Evolutionary conservation across 305 asterid genomes (phyloP).

Genomic region (Fraxinus floribunda): DNA sequence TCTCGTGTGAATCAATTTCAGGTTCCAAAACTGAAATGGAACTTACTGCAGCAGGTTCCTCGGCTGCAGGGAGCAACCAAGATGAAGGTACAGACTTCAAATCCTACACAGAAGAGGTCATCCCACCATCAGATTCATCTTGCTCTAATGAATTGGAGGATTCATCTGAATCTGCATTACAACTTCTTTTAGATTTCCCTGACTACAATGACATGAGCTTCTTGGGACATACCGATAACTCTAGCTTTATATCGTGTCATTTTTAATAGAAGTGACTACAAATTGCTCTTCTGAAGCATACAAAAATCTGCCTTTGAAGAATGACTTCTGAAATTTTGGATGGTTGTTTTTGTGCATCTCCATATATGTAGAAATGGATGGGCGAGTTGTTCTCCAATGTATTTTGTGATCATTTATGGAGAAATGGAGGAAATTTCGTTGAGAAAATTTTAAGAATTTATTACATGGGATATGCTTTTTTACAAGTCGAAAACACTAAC

Average conservation of each 20-base stretch:
- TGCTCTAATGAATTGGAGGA: slow-evolving; percentile 60
- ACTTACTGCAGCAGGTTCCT: slow-evolving; percentile 23
- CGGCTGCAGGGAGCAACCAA: slow-evolving; percentile 28
- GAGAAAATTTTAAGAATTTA: slow-evolving; percentile 18
- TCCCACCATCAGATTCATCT: slow-evolving; percentile 35
- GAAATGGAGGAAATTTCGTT: not conserved
- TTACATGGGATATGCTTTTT: not conserved
- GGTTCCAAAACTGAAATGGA: slow-evolving; percentile 42
- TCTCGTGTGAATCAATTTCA: slow-evolving; percentile 48
- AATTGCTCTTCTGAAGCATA: slow-evolving; percentile 22
- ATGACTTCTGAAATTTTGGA: slow-evolving; percentile 17
- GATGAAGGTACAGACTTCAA: slow-evolving; percentile 32
- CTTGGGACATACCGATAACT: slow-evolving; percentile 52
- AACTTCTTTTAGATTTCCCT: slow-evolving; percentile 78
- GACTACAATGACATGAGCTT: slow-evolving; percentile 83
- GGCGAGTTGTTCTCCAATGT: not conserved
- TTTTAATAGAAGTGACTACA: slow-evolving; percentile 24
- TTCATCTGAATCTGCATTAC: slow-evolving; percentile 78
- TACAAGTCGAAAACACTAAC: slow-evolving; percentile 18
- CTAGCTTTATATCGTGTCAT: slow-evolving; percentile 35
- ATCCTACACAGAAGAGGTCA: slow-evolving; percentile 25
- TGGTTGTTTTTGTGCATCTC: slow-evolving; percentile 16
- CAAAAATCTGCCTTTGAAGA: not conserved
- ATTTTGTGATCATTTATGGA: not conserved
- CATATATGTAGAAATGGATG: not conserved